Conservation (phyloP, 768 basidiomycete genomes). For the Sporobolomyces pararoseus region DNA sequence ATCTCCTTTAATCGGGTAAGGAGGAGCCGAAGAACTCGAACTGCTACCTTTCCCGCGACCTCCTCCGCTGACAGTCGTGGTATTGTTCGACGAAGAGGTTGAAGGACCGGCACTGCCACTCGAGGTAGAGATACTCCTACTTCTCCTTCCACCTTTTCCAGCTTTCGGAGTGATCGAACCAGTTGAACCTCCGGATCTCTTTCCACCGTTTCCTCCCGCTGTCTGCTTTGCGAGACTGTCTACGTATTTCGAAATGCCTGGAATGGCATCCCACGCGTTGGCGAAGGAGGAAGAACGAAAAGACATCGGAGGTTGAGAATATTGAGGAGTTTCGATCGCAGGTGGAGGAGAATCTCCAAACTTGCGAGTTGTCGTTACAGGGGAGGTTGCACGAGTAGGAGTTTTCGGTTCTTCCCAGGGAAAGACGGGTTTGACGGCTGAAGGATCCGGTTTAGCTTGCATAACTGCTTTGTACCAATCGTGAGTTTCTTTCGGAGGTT, state of each 20-base stretch:
- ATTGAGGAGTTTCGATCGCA: conserved; percentile 10
- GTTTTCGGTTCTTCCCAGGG: conserved; percentile 74
- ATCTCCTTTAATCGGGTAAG: conserved; percentile 20
- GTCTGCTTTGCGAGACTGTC: conserved; percentile 46
- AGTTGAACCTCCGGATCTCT: neutral
- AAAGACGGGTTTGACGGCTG: conserved; percentile 73
- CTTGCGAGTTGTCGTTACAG: conserved; percentile 9
- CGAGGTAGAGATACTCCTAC: conserved; percentile 6
- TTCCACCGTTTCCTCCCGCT: neutral
- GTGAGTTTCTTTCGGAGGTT: conserved; percentile 66
- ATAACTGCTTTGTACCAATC: conserved; percentile 55
- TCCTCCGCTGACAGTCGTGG: conserved; percentile 11
- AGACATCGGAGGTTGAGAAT: conserved; percentile 1
- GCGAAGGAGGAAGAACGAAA: conserved; percentile 54
- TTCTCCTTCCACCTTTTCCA: neutral
- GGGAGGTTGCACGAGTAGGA: neutral
- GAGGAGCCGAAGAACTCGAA: neutral
- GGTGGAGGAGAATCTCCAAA: conserved; percentile 17
- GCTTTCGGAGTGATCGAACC: conserved; percentile 1
- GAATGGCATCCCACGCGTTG: conserved; percentile 81
- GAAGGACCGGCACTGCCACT: neutral
- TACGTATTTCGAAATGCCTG: conserved; percentile 74
- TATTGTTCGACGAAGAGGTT: neutral
- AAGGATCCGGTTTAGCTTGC: conserved; percentile 62
- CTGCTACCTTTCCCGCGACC: neutral